Base-by-base conservation (phyloP, 2,329 filamentous ascomycete genomes). In the Paracoccidioides brasiliensis region DNA sequence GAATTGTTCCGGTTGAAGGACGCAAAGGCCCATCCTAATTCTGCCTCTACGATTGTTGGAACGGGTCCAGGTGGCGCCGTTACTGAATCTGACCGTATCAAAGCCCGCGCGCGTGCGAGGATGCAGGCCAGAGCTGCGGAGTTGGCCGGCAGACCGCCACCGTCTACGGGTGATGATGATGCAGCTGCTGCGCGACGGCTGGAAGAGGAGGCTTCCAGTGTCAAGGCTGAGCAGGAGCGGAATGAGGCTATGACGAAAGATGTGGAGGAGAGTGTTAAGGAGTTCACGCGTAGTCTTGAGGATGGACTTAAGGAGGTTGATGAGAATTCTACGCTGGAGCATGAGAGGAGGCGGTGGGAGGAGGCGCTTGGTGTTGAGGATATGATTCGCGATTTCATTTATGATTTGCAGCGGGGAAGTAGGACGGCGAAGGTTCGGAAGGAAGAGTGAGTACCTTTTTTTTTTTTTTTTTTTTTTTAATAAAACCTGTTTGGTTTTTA, bases 91-190 rank as follows among this genome's bases (percentile, higher is more conserved):
- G 93, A 98, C 72, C 83, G 91, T 54, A 81, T 97, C 62, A 97
- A 96, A 75, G 93, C 93, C 40, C 83, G 90, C 62, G 91, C 93
- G 37, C 95, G 90, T 73, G 91, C 91, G 42, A 95, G 96, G 83
- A 98, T 98, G 93, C 91, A 97, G 73, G 90, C 95, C 66, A 86
- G 93, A 57, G 90, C 93, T 62, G 93, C 93, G 55, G 91, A 93
- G 15, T 75, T 98, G 60, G 89, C 90, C 28, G 93, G 93, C 56
- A 89, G 85, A 70, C 90, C 90, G 67, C 75, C 85, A 45, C 77
- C 83, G 49, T 83, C 88, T 41, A 70, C 76, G 2, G 76, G 74
- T 48, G 80, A 84, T 58, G 88, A 90, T 60, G 78, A 90, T 60
- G 78, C 80, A 32, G 88, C 87, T 60, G 88, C 88, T 3, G 84